Evolutionary conservation across 2,329 filamentous ascomycete genomes (phyloP).

Genomic region (Penicillium sp.): DNA sequence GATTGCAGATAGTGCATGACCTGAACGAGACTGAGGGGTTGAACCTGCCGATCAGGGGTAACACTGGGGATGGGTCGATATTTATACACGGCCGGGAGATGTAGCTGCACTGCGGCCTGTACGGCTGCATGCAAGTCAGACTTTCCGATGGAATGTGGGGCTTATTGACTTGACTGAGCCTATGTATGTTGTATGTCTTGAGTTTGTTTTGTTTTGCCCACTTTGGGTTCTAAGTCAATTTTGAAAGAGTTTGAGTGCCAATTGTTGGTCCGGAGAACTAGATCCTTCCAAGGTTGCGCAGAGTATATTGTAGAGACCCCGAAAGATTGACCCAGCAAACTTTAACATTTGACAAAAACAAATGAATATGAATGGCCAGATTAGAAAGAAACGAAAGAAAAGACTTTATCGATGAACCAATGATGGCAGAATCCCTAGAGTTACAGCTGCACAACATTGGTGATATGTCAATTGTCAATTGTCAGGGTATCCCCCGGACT

Average conservation of each 20-base stretch:
- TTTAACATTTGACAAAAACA: background rate
- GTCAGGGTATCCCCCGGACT: constrained; percentile 6
- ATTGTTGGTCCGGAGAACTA: no score
- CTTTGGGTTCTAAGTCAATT: no score
- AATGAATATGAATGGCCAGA: constrained; percentile 10
- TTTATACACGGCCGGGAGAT: constrained; percentile 15
- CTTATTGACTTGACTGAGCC: constrained; percentile 1
- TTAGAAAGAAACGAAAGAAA: background rate
- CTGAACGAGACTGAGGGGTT: constrained; percentile 2
- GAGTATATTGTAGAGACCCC: no score
- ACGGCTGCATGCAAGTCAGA: constrained; percentile 25
- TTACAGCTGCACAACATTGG: constrained; percentile 12
- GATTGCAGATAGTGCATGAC: constrained; percentile 10
- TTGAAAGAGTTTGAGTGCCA: no score
- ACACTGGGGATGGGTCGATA: constrained; percentile 12
- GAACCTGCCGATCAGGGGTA: constrained; percentile 22
- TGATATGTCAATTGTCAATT: constrained; percentile 25
- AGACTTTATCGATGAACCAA: constrained; percentile 11
- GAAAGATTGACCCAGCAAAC: background rate
- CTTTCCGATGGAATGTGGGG: constrained; percentile 30
- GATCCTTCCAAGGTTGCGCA: no score
- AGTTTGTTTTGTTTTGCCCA: background rate
- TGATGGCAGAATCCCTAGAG: background rate
- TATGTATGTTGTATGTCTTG: constrained; percentile 10
- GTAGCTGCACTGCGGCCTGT: constrained; percentile 9